These are phyloP conservation scores for Metschnikowia reukaufii DNA, from an alignment of 805 yeast genomes.

Conservation along the genomic window DNA sequence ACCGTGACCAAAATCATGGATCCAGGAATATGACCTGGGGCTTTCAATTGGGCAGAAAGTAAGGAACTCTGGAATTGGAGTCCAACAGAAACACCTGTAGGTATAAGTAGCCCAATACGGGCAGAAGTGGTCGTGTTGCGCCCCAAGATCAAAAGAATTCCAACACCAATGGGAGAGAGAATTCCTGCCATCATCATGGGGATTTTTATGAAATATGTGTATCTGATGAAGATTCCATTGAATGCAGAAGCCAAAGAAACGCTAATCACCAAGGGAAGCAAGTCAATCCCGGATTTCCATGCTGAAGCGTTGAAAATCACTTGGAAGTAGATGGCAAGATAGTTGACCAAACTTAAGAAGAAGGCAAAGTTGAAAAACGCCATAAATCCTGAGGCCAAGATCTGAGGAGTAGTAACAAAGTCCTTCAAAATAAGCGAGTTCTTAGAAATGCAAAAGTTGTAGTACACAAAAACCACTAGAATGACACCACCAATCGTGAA, in stretches of 20 bases:
- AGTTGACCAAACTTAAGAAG: constrained; percentile 39
- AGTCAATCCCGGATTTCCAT: constrained; percentile 38
- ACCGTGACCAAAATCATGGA: constrained; percentile 37
- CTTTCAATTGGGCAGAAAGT: constrained; percentile 37
- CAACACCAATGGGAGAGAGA: constrained; percentile 35
- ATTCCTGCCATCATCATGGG: constrained; percentile 31
- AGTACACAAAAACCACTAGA: constrained; percentile 33
- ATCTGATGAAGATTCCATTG: constrained; percentile 33
- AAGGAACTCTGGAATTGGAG: constrained; percentile 38
- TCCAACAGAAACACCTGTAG: constrained; percentile 37
- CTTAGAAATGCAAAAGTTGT: constrained; percentile 43
- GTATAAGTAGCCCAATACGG: constrained; percentile 35
- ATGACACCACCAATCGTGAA: constrained; percentile 48
- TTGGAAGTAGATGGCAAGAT: constrained; percentile 40
- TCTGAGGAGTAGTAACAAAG: constrained; percentile 36
- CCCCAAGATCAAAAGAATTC: constrained; percentile 30
- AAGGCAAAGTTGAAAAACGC: constrained; percentile 37
- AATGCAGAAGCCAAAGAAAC: constrained; percentile 33
- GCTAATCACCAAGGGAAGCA: constrained; percentile 35
- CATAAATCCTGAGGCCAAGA: constrained; percentile 38
- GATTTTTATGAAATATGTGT: constrained; percentile 32
- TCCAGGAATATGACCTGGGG: constrained; percentile 38
- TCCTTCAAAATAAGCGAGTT: constrained; percentile 49
- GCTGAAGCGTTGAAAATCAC: constrained; percentile 36
- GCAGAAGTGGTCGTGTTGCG: constrained; percentile 23